Evolutionary conservation across 2,329 filamentous ascomycete genomes (phyloP), one percentile per base, ranked within the genome.

Genomic region (Pseudogymnoascus pannorum): DNA sequence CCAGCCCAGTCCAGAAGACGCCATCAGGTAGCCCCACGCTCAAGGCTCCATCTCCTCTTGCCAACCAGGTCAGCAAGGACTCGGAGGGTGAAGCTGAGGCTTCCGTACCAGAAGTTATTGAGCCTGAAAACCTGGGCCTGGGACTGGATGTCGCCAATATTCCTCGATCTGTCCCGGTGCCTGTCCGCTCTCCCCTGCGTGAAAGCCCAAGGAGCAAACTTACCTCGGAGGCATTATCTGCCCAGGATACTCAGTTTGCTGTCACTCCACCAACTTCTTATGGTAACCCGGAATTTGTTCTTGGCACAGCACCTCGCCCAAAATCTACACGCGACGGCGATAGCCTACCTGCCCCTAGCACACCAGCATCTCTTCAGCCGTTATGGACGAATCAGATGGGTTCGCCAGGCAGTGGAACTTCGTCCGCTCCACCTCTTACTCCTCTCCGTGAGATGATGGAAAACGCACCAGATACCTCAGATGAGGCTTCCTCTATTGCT

Each of bases 401-500:
- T 12, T 60, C 58, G 12, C 58, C 24, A 26, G 31, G 26, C 42
- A 51, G 20, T 24, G 36, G 24, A 26, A 42, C 24, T 36, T 58
- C 54, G 64, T 66, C 67, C 22, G 69, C 62, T 24, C 70, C 71
- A 60, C 66, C 69, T 7, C 67, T 73, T 11, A 71, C 72, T 14
- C 71, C 72, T 5, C 62, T 73, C 11, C 68, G 68, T 16, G 72
- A 73, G 61, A 65, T 72, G 64, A 68, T 68, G 63, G 71, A 74
- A 62, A 68, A 63, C 22, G 67, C 67, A 24, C 65, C 61, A 16
- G 69, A 70, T 26, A 68, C 66, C 31, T 71, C 69, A 8, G 71
- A 73, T 60, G 69, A 73, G 61, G 62, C 65, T 18, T 68, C 66
- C 26, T 67, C 66, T 24, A 62, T 64, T 36, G 65, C 67, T 24